Evolutionary conservation across 306 rosid species (phyloP), one percentile per base, ranked within the genome.

Genomic region (Quercus variabilis): DNA sequence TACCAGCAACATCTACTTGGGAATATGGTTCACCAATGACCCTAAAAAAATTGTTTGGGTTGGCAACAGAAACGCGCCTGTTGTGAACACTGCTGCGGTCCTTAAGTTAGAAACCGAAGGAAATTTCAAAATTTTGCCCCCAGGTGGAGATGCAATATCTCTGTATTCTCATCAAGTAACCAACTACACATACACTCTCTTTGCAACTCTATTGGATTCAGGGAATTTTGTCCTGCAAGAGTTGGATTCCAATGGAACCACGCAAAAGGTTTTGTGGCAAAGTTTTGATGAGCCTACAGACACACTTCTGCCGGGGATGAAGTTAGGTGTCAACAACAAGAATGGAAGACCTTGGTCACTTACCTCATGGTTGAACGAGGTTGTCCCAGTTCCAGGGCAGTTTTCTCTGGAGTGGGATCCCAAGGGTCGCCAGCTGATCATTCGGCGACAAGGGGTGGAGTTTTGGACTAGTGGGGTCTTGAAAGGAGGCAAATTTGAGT

Each of bases 271-370:
- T 7, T 62, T 76, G 13, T 76, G 79, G 79, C 60, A 76, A 12
- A 76, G 79, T n/a, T 76, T 76, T 63, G 79, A 76, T 49, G 2
- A 75, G 63, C 54, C 81, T 11, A 5, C 35, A 18, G 35, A 72
- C 23, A 12, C 23, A 12, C 57, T 78, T 25, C 33, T 41, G 30
- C 81, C 76, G 4, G 81, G 76, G 23, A 78, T 18, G 76, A 71
- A 38, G 30, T 10, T 78, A 70, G 81, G 81, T 17, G 25, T 78
- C 31, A 14, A 56, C 60, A 20, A 5, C 11, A 70, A 70, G 21
- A 28, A 35, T 5, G 19, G 18, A 19, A 26, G 23, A 15, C 14
- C 8, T n/a, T 77, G 68, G 74, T 51, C 17, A 3, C 20, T 76
- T 65, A 28, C 55, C 10, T 76, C 74, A 14, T 76, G 80, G 80